phyloP scores from a whole-genome alignment of 2,329 filamentous ascomycete genomes.

The Exophiala sp. region DNA sequence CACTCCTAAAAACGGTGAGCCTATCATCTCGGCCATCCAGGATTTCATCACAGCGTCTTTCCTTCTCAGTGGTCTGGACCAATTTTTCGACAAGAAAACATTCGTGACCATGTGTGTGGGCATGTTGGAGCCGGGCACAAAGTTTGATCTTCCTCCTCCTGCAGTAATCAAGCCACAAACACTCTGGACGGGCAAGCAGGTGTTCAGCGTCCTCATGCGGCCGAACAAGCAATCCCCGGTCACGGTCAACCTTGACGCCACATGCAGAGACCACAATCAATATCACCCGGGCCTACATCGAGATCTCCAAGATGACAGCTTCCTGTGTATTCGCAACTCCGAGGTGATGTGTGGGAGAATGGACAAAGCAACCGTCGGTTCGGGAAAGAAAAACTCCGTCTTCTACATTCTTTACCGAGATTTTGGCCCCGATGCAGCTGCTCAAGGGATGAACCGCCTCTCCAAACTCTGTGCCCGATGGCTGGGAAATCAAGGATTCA shows the following conservation, averaged over 20 bases:
- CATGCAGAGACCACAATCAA: constrained; percentile 68
- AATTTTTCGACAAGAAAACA: constrained; percentile 80
- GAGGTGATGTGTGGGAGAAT: constrained; percentile 96
- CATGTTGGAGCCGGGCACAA: constrained; percentile 77
- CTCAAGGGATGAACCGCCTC: constrained; percentile 86
- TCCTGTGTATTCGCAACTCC: constrained; percentile 89
- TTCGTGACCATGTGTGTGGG: constrained; percentile 89
- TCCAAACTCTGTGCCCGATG: constrained; percentile 84
- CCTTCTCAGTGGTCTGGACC: constrained; percentile 83
- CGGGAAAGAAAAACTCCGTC: constrained; percentile 94
- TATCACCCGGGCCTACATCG: constrained; percentile 66
- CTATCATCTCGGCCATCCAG: constrained; percentile 97
- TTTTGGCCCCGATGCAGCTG: constrained; percentile 82
- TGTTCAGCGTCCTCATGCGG: constrained; percentile 86
- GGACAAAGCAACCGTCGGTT: constrained; percentile 97
- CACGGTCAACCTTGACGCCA: constrained; percentile 84
- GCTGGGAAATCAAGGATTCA: constrained; percentile 87
- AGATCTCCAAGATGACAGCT: constrained; percentile 62
- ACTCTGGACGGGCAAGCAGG: constrained; percentile 94
- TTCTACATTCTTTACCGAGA: constrained; percentile 96
- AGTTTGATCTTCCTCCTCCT: constrained; percentile 79
- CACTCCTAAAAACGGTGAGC: constrained; percentile 95
- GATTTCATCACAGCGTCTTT: constrained; percentile 98
- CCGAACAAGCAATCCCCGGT: constrained; percentile 80
- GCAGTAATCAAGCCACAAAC: constrained; percentile 77